These are phyloP conservation scores for Curvularia hawaiiensis DNA, from an alignment of 2,329 filamentous ascomycete species.

Conservation along the genomic window DNA sequence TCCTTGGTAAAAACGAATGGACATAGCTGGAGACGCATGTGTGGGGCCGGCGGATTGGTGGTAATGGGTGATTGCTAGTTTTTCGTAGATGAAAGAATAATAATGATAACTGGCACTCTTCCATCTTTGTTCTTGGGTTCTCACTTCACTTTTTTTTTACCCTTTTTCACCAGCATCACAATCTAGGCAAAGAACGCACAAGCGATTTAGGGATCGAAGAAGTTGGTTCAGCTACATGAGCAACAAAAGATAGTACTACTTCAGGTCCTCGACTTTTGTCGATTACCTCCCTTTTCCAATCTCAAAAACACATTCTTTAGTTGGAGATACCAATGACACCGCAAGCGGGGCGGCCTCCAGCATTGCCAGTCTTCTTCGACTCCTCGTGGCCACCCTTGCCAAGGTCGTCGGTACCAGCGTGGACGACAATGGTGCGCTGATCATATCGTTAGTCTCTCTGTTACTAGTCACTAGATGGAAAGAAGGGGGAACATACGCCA, in stretches of 20 bases:
- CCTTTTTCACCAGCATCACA: background rate
- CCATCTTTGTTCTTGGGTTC: too few species aligned
- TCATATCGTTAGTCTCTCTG: constrained; percentile 14
- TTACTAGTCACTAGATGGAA: background rate
- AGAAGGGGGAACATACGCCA: constrained; percentile 66
- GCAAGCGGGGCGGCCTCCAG: constrained; percentile 90
- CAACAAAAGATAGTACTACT: background rate
- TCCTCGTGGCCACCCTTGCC: constrained; percentile 91
- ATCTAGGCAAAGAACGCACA: background rate
- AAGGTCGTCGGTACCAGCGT: constrained; percentile 95
- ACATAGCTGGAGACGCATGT: constrained; percentile 1
- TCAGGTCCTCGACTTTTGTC: background rate
- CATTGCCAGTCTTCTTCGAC: constrained; percentile 98
- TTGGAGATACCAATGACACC: constrained; percentile 88
- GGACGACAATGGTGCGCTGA: constrained; percentile 91
- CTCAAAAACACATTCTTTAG: constrained; percentile 8
- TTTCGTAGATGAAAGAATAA: background rate
- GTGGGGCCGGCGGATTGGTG: background rate
- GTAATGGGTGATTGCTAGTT: background rate
- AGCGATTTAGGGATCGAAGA: background rate
- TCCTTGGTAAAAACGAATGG: background rate
- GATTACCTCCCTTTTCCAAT: background rate
- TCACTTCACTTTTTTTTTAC: background rate
- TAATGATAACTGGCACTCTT: background rate
- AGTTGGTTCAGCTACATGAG: background rate